Evolutionary conservation across 2,329 filamentous ascomycete genomes (phyloP), one percentile per base, ranked within the genome.

Genomic region (Endothia cerciana): DNA sequence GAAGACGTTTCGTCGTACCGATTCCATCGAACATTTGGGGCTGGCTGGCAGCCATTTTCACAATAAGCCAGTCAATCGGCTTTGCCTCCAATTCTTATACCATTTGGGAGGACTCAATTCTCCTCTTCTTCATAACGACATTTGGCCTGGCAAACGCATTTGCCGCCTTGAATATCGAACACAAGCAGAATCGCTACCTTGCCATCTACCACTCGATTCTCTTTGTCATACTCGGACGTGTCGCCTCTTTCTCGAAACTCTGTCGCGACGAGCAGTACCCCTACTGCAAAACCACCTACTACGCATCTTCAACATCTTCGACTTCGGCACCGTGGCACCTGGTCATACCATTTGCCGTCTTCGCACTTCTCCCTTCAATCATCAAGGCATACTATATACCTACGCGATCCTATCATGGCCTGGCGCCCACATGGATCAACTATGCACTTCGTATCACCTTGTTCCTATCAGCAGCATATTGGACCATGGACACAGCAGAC

Each of bases 211-310:
- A 99, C 75, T 95, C 95, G 0, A 76, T 94, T 25, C 81, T 93
- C 1, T 98, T 99, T 74, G 83, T 95, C 65, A 75, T 93, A 5
- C 84, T 98, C 15, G 90, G 90, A 17, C 89, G 94, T 63, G 63
- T 94, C 3, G 91, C 93, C 0, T 97, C 94, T 1, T 89, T 94
- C 70, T 97, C 95, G 11, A 91, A 93, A 70, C 88, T 99, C 25
- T 99, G 95, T 76, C 90, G 95, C 65, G 95, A 99, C 77, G 95
- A 99, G 79, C 95, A 99, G 79, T 97, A 98, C 92, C 95, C 95
- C 0, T 96, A 91, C 79, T 99, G 95, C 81, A 88, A 87, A 63
- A 97, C 94, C 1, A 97, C 95, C 0, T 99, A 97, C 80, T 99
- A 99, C 75, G 91, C 93, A 4, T 97, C 94, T 0, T 87, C 90